A percentile compares a stretch with the other conserved stretches of the same genome.
phyloP scores from a whole-genome alignment of 768 basidiomycete species.

The Inosperma sp. region DNA sequence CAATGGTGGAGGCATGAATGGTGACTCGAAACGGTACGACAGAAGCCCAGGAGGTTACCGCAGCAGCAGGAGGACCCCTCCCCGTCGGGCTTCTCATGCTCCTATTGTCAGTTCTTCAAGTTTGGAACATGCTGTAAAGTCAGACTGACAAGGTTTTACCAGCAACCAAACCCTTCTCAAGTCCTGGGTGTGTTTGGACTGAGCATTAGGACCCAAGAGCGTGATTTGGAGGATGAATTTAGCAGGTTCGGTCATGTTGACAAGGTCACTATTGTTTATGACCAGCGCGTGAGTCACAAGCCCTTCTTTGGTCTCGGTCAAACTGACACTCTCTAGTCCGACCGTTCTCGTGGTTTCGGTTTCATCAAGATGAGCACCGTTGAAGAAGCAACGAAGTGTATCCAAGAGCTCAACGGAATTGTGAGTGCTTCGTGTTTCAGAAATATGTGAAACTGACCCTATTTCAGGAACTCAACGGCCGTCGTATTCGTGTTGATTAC shows the following conservation, averaged over 20 bases:
- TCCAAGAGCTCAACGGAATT: conserved; percentile 87
- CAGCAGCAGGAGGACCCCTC: conserved; percentile 53
- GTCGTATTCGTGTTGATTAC: conserved; percentile 94
- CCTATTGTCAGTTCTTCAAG: conserved; percentile 54
- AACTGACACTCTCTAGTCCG: conserved; percentile 51
- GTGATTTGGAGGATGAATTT: conserved; percentile 94
- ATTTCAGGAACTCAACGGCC: conserved; percentile 83
- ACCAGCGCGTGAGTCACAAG: conserved; percentile 74
- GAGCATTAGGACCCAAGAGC: conserved; percentile 89
- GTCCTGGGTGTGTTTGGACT: conserved; percentile 98
- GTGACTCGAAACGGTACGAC: conserved; percentile 46
- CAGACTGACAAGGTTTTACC: conserved; percentile 41
- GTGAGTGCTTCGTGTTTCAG: conserved; percentile 43
- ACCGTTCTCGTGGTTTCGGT: conserved; percentile 95
- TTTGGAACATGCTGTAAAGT: conserved; percentile 12
- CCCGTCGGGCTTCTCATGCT: conserved; percentile 65
- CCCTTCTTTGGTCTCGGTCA: background rate
- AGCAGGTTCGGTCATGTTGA: conserved; percentile 83
- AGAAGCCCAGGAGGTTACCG: conserved; percentile 42
- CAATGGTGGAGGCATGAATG: conserved; percentile 36
- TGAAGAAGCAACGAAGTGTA: conserved; percentile 86
- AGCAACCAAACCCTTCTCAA: conserved; percentile 83
- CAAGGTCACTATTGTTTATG: conserved; percentile 95
- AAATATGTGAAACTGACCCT: conserved; percentile 1
- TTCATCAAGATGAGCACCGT: conserved; percentile 90